A percentile compares a stretch with the other conserved stretches of the same genome.
These are phyloP conservation scores for Geotrichum cucujoidarum DNA, from an alignment of 1,139 yeast species.

Conservation along the genomic window DNA sequence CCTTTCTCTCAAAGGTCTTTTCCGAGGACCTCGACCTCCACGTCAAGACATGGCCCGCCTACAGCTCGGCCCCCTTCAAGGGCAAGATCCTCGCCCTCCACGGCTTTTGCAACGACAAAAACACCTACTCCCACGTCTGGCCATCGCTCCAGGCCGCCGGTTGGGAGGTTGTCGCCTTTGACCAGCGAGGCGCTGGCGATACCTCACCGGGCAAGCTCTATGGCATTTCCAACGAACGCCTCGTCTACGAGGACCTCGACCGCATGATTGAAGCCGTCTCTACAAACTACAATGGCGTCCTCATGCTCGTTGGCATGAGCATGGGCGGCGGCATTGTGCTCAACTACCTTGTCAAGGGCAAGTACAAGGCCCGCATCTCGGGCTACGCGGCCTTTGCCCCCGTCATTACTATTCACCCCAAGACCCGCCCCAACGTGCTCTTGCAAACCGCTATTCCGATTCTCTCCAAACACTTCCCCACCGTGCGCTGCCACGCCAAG, in stretches of 20 bases:
- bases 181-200: slow-evolving; percentile 84
- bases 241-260: slow-evolving; percentile 65
- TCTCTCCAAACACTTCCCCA: slow-evolving; percentile 50
- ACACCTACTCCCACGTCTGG: slow-evolving; percentile 50
- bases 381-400: slow-evolving; percentile 67
- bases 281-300: slow-evolving; percentile 24
- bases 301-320: slow-evolving; percentile 63
- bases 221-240: slow-evolving; percentile 64
- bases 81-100: slow-evolving; percentile 57
- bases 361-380: slow-evolving; percentile 46
- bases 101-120: slow-evolving; percentile 71
- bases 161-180: slow-evolving; percentile 69
- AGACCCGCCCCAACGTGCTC: slow-evolving; percentile 52
- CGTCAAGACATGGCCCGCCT: slow-evolving; percentile 22
- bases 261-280: slow-evolving; percentile 43
- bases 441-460: slow-evolving; percentile 47
- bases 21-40: slow-evolving; percentile 16
- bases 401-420: slow-evolving; percentile 41
- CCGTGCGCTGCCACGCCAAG: slow-evolving; percentile 51
- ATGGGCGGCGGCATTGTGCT: slow-evolving; percentile 76
- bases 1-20: not conserved
- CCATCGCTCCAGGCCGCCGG: slow-evolving; percentile 58
- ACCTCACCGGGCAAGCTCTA: slow-evolving; percentile 49
- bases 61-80: slow-evolving; percentile 37
- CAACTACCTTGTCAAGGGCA: slow-evolving; percentile 72